Evolutionary conservation across 2,329 filamentous ascomycete species (phyloP).

Genomic region (Cladorrhinum sp.): DNA sequence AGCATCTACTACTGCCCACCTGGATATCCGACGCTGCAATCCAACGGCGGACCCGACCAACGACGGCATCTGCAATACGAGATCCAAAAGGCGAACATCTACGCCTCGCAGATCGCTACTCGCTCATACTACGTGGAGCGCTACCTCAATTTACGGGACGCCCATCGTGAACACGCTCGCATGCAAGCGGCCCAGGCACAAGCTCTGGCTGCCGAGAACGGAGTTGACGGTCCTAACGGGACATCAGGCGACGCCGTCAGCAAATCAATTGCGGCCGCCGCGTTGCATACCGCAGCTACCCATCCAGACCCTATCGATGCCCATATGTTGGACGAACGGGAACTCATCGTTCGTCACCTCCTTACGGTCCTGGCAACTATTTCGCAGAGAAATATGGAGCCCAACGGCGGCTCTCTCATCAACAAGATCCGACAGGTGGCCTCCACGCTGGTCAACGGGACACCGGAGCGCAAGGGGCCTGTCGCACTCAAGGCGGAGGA

Average conservation of each 20-base stretch:
- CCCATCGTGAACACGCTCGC: constrained; percentile 46
- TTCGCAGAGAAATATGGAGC: constrained; percentile 80
- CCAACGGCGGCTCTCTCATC: constrained; percentile 63
- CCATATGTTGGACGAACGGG: constrained; percentile 71
- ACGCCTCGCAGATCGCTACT: constrained; percentile 75
- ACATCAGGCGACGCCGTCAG: constrained; percentile 24
- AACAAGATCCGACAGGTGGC: constrained; percentile 84
- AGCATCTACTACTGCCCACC: constrained; percentile 53
- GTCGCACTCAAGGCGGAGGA: constrained; percentile 61
- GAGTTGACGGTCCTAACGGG: constrained; percentile 34
- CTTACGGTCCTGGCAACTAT: constrained; percentile 72
- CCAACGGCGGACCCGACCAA: constrained; percentile 46
- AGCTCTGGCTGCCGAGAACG: constrained; percentile 32
- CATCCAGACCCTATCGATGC: constrained; percentile 50
- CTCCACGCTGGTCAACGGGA: constrained; percentile 67
- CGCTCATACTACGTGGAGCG: constrained; percentile 83
- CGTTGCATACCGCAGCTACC: constrained; percentile 42
- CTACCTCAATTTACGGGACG: constrained; percentile 74
- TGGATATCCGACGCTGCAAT: constrained; percentile 44
- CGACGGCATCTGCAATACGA: constrained; percentile 67
- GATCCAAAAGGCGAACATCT: constrained; percentile 90
- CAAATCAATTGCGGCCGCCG: constrained; percentile 34
- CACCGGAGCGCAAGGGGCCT: constrained; percentile 49
- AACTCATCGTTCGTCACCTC: constrained; percentile 77
- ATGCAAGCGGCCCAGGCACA: constrained; percentile 36